phyloP scores from a whole-genome alignment of 306 rosid genomes.

The Dryas octopetala region DNA sequence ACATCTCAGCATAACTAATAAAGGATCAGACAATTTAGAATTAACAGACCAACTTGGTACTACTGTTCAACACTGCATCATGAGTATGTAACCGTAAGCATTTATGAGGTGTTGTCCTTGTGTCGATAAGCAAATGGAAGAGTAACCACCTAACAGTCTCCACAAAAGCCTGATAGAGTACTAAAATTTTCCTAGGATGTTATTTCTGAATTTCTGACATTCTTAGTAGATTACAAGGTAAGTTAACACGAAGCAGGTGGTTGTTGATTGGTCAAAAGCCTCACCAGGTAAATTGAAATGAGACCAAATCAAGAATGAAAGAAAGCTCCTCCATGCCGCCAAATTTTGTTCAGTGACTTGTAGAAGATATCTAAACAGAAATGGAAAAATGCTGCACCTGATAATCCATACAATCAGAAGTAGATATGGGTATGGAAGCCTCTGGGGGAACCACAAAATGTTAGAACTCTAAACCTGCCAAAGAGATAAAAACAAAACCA shows the following conservation, averaged over 20 bases:
- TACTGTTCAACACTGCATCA: conserved; percentile 38
- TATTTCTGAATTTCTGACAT: conserved; percentile 42
- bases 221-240: conserved; percentile 41
- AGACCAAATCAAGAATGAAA: conserved; percentile 25
- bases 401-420: conserved; percentile 30
- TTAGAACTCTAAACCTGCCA: conserved; percentile 51
- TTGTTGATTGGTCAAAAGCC: conserved; percentile 33
- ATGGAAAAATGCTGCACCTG: conserved; percentile 34
- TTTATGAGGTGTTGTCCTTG: conserved; percentile 1
- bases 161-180: neutral
- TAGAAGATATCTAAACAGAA: conserved; percentile 22
- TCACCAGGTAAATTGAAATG: conserved; percentile 27
- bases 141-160: neutral
- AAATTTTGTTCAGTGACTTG: conserved; percentile 24
- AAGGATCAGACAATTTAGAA: conserved; percentile 24
- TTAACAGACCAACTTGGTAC: conserved; percentile 30
- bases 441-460: conserved; percentile 34
- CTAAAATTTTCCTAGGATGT: conserved; percentile 26
- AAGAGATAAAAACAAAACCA: neutral
- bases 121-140: neutral
- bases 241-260: conserved; percentile 35
- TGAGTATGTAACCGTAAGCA: conserved; percentile 19
- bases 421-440: conserved; percentile 32
- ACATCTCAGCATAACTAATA: conserved; percentile 15
- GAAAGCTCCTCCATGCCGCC: conserved; percentile 26